A percentile compares a stretch with the other conserved stretches of the same genome.
These are phyloP conservation scores for Coemansia asiatica DNA, from an alignment of 192 early-diverging fungal species.

Conservation along the genomic window DNA sequence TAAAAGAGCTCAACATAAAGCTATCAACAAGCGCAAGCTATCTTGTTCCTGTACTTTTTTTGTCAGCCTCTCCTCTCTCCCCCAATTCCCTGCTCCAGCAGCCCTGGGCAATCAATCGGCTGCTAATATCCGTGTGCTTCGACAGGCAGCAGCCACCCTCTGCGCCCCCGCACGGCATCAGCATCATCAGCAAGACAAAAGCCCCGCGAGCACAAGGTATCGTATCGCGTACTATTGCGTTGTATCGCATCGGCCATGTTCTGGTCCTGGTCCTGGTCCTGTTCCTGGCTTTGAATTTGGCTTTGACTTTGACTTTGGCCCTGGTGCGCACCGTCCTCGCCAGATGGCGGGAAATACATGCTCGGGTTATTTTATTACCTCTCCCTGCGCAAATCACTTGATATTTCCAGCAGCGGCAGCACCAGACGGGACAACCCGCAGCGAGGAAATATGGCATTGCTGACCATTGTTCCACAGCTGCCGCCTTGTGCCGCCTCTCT, in stretches of 20 bases:
- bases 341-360: conserved; percentile 1
- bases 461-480: conserved; percentile 7
- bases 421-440: neutral
- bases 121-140: conserved; percentile 12
- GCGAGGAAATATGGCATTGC: conserved; percentile 5
- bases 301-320: neutral
- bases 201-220: neutral
- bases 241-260: neutral
- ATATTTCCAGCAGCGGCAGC: neutral
- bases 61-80: neutral
- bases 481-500: neutral
- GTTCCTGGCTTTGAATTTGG: neutral
- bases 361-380: conserved; percentile 4
- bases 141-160: conserved; percentile 3
- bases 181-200: neutral
- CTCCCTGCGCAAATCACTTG: conserved; percentile 12
- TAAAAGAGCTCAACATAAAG: neutral
- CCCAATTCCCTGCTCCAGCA: neutral
- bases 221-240: neutral
- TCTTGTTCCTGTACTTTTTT: neutral
- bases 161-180: neutral
- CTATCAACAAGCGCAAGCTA: neutral
- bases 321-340: neutral
- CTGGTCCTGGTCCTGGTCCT: neutral
- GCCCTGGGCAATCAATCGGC: conserved; percentile 4